Percentiles rank a stretch among this genome's conserved stretches.
Evolutionary conservation across 306 rosid genomes (phyloP).

Genomic region (Casuarina glauca): DNA sequence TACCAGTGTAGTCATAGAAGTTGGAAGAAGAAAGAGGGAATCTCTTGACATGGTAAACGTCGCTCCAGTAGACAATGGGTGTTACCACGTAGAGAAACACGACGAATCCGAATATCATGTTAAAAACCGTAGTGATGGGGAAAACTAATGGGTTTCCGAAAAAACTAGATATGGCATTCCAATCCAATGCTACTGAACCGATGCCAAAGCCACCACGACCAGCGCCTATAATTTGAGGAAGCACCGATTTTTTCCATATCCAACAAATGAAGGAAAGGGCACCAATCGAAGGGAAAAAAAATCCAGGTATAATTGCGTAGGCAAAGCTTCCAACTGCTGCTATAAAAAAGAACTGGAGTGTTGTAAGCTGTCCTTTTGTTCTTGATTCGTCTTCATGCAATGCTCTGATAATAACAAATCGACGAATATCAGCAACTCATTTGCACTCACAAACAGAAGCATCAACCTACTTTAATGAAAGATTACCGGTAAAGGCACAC

Average conservation of each 20-base stretch:
- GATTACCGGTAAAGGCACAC: not conserved
- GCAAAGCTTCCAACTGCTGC: not conserved
- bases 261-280: conserved; percentile 1
- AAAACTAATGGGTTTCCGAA: not conserved
- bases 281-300: not conserved
- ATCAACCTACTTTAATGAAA: too few relatives aligned
- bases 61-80: conserved; percentile 7
- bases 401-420: not conserved
- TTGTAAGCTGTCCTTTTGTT: not conserved
- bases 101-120: not conserved
- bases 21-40: not conserved
- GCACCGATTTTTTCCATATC: not conserved
- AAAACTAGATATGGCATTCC: not conserved
- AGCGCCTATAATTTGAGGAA: not conserved
- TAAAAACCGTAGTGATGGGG: not conserved
- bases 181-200: not conserved
- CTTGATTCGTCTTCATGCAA: not conserved
- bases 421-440: too few relatives aligned
- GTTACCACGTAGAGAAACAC: conserved; percentile 1
- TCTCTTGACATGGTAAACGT: not conserved
- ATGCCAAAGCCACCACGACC: not conserved
- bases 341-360: not conserved
- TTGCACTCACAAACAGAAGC: not conserved
- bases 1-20: not conserved
- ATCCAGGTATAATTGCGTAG: not conserved